Conservation (phyloP, 164 flowering plant genomes). For the Magnolia changhungtana region DNA sequence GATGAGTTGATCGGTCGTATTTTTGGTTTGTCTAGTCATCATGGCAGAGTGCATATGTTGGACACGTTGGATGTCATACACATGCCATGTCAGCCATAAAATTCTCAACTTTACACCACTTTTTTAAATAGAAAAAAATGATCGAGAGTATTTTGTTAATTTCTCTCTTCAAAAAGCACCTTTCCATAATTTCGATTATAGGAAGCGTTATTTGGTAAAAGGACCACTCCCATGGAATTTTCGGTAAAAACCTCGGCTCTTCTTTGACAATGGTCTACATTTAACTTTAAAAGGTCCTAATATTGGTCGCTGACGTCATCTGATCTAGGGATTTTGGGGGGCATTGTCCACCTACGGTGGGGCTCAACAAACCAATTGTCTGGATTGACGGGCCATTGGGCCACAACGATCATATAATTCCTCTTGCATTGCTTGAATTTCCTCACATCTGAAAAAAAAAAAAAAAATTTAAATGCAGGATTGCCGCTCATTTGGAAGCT, state of each 20-base stretch:
- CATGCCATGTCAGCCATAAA: too few species aligned
- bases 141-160: too few species aligned
- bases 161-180: too few species aligned
- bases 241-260: neutral
- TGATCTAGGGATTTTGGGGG: neutral
- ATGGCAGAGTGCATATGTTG: too few species aligned
- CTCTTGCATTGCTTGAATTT: neutral
- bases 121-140: too few species aligned
- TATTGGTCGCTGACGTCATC: neutral
- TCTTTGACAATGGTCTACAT: too few species aligned
- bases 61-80: too few species aligned
- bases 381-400: neutral
- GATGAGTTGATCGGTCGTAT: too few species aligned
- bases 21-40: too few species aligned
- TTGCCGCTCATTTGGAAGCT: conserved; percentile 78
- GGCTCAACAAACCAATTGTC: neutral
- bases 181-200: too few species aligned
- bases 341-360: neutral
- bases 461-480: conserved; percentile 58
- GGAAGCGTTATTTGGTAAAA: too few species aligned
- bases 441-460: neutral
- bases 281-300: neutral
- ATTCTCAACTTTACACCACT: too few species aligned
- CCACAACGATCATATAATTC: neutral
- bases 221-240: neutral